phyloP scores from a whole-genome alignment of 371 early-diverging fungal genomes.

The Lichtheimia ramosa region DNA sequence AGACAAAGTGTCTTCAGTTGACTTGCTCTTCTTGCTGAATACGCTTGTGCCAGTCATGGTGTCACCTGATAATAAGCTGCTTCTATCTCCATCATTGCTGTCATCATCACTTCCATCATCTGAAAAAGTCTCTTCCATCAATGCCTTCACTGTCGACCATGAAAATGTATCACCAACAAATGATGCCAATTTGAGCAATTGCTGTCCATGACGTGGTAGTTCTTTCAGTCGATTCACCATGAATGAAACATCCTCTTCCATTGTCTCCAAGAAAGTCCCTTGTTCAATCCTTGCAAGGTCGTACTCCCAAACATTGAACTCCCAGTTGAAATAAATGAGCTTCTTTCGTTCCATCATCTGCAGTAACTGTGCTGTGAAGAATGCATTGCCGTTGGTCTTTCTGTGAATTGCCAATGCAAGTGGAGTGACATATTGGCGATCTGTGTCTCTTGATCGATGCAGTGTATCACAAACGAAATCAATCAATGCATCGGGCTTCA shows the following conservation, averaged over 20 bases:
- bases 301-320: conserved; percentile 46
- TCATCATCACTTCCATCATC: not conserved
- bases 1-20: too few relatives aligned
- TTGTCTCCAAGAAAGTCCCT: conserved; percentile 12
- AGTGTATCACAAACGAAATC: conserved; percentile 39
- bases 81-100: not conserved
- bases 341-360: conserved; percentile 40
- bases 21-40: not conserved
- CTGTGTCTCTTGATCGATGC: conserved; percentile 20
- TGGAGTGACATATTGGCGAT: conserved; percentile 27
- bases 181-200: conserved; percentile 40
- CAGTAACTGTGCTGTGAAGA: conserved; percentile 39
- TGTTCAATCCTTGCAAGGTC: conserved; percentile 33
- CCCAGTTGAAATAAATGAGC: conserved; percentile 48
- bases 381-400: conserved; percentile 43
- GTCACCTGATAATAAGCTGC: not conserved
- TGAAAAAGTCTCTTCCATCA: conserved; percentile 29
- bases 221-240: conserved; percentile 32
- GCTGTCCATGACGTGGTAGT: conserved; percentile 35
- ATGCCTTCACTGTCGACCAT: conserved; percentile 38
- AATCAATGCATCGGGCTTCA: conserved; percentile 34
- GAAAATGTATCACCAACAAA: conserved; percentile 48
- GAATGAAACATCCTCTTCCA: conserved; percentile 34
- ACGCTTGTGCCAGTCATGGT: too few relatives aligned
- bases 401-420: conserved; percentile 33